phyloP scores from a whole-genome alignment of 2,329 filamentous ascomycete species.

The Apiospora sp. region DNA sequence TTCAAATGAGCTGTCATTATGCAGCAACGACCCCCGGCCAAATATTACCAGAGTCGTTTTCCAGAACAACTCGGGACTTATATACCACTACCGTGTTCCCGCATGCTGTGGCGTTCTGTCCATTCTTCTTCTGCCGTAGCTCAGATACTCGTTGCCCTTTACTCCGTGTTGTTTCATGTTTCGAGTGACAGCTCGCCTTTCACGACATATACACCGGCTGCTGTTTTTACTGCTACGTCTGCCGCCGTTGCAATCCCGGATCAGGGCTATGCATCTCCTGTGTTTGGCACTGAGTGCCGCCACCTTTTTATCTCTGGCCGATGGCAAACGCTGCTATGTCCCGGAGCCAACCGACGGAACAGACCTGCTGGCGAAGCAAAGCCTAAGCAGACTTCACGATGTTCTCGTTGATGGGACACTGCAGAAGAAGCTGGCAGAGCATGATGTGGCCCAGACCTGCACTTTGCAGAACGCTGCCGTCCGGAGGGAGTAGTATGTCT shows the following conservation, averaged over 20 bases:
- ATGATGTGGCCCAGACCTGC: slow-evolving; percentile 27
- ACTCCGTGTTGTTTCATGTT: not conserved
- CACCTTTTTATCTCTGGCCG: slow-evolving; percentile 11
- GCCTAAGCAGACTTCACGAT: slow-evolving; percentile 24
- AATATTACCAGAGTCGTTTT: not conserved
- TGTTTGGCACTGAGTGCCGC: not conserved
- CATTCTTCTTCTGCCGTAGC: not conserved
- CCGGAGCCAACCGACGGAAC: slow-evolving; percentile 28
- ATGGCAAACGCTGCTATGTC: slow-evolving; percentile 16
- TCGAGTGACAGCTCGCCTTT: not conserved
- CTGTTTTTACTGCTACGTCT: no score
- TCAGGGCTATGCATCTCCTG: not conserved
- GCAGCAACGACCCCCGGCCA: not conserved
- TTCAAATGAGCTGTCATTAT: no score
- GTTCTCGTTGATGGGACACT: slow-evolving; percentile 24
- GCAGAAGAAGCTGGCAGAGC: slow-evolving; percentile 5
- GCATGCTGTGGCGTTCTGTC: not conserved
- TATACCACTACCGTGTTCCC: not conserved
- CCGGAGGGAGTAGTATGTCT: slow-evolving; percentile 28
- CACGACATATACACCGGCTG: not conserved
- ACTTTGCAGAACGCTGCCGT: slow-evolving; percentile 21
- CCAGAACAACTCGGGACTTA: not conserved
- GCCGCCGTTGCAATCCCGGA: not conserved
- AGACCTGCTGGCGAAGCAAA: slow-evolving; percentile 25
- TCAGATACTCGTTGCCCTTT: not conserved